A percentile compares a stretch with the other conserved stretches of the same genome.
phyloP scores from a whole-genome alignment of 192 early-diverging fungal genomes.

The Coemansia sp. region DNA sequence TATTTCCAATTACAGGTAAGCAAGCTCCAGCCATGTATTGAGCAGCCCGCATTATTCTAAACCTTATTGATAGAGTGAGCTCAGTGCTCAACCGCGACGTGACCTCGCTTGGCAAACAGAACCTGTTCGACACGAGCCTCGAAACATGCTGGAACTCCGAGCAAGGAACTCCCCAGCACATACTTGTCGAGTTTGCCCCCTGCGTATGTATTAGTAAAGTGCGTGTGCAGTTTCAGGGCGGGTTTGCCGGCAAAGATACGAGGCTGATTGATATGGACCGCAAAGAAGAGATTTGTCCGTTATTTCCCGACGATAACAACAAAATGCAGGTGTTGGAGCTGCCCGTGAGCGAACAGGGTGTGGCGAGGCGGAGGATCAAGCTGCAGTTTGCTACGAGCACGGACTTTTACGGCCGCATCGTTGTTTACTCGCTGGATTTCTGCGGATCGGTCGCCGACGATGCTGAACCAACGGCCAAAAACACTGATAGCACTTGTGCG shows the following conservation, averaged over 20 bases:
- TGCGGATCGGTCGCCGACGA: constrained; percentile 27
- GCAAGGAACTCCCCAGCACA: constrained; percentile 75
- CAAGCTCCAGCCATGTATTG: neutral
- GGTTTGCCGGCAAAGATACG: constrained; percentile 77
- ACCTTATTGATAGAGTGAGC: constrained; percentile 64
- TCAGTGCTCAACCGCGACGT: constrained; percentile 83
- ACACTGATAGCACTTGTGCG: neutral
- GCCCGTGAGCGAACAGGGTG: constrained; percentile 19
- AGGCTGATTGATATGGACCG: constrained; percentile 52
- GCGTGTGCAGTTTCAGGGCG: constrained; percentile 80
- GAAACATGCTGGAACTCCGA: constrained; percentile 98
- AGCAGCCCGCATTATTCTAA: neutral
- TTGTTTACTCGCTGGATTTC: constrained; percentile 73
- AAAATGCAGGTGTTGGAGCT: constrained; percentile 55
- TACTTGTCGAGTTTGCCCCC: constrained; percentile 66
- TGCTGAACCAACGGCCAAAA: neutral
- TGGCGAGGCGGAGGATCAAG: constrained; percentile 52
- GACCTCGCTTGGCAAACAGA: constrained; percentile 75
- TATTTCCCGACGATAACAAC: constrained; percentile 79
- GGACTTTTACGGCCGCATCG: constrained; percentile 85
- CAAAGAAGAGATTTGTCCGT: constrained; percentile 40
- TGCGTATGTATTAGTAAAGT: constrained; percentile 48
- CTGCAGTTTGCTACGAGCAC: constrained; percentile 65
- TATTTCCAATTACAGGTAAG: constrained; percentile 31
- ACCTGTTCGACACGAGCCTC: constrained; percentile 69